A percentile compares a stretch with the other conserved stretches of the same genome.
phyloP scores from a whole-genome alignment of 2,329 filamentous ascomycete genomes.

The Rhinocladiella mackenziei region DNA sequence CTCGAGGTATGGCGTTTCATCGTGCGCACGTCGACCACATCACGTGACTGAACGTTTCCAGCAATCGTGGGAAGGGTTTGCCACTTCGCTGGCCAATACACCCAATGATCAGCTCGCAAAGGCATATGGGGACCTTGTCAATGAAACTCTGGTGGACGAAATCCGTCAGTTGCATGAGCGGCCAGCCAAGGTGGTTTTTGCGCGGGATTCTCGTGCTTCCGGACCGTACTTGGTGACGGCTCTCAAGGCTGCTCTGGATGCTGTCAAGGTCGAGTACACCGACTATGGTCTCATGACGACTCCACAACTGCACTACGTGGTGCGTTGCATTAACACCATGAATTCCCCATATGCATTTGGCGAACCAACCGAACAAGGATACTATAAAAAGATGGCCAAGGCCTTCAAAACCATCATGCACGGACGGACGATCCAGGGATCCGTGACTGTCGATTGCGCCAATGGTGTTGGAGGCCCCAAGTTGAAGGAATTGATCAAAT shows the following conservation, averaged over 20 bases:
- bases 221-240: conserved; percentile 77
- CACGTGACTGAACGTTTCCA: conserved; percentile 33
- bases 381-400: conserved; percentile 85
- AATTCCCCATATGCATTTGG: conserved; percentile 85
- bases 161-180: conserved; percentile 53
- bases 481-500: conserved; percentile 78
- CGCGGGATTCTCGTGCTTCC: conserved; percentile 87
- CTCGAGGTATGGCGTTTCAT: conserved; percentile 61
- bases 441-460: conserved; percentile 85
- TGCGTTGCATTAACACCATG: conserved; percentile 88
- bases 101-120: conserved; percentile 69
- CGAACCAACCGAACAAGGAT: conserved; percentile 80
- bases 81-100: conserved; percentile 85
- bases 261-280: conserved; percentile 67
- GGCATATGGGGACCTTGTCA: conserved; percentile 70
- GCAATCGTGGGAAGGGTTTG: conserved; percentile 83
- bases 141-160: conserved; percentile 63
- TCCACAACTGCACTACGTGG: conserved; percentile 96
- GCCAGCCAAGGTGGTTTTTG: conserved; percentile 78
- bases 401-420: conserved; percentile 83
- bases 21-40: not conserved
- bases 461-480: conserved; percentile 96
- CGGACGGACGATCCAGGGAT: conserved; percentile 67
- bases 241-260: conserved; percentile 73
- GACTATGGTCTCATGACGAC: conserved; percentile 93